Conservation (phyloP, 202 grass and related monocot species). For the Schoenoplectus triqueter region DNA sequence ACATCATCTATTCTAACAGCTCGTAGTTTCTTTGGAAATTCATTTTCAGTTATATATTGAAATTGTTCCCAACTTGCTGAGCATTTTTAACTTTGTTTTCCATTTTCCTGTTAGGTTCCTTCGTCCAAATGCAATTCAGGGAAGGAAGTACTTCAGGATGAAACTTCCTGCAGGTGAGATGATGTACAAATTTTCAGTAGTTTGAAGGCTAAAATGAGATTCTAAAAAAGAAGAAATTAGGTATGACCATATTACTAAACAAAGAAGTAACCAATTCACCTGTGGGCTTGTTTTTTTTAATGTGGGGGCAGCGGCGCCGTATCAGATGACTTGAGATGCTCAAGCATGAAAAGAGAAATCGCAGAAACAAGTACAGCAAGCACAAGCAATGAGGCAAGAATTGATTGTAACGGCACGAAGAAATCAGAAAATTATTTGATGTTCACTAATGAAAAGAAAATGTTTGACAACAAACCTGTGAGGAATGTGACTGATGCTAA, state of each 20-base stretch:
- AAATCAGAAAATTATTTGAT: slow-evolving; percentile 60
- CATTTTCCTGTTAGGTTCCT: slow-evolving; percentile 51
- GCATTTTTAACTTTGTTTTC: neutral
- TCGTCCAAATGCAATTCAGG: slow-evolving; percentile 55
- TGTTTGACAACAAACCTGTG: slow-evolving; percentile 51
- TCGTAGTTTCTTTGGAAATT: slow-evolving; percentile 15
- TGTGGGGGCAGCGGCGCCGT: slow-evolving; percentile 30
- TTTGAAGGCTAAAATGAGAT: slow-evolving; percentile 18
- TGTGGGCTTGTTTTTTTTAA: slow-evolving; percentile 1
- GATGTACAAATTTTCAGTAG: slow-evolving; percentile 11
- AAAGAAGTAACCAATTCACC: neutral
- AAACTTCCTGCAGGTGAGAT: slow-evolving; percentile 58
- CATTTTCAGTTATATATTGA: slow-evolving; percentile 17
- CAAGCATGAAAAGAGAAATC: slow-evolving; percentile 41
- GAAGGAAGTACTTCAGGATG: slow-evolving; percentile 52
- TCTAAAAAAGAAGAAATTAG: slow-evolving; percentile 3
- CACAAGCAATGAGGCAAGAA: slow-evolving; percentile 48
- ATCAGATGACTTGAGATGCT: slow-evolving; percentile 39
- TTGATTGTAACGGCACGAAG: slow-evolving; percentile 46
- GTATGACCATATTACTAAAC: neutral
- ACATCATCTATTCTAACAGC: neutral
- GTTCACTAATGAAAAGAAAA: slow-evolving; percentile 67
- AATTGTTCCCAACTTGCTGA: neutral
- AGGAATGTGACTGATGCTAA: slow-evolving; percentile 60
- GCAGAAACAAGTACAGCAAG: slow-evolving; percentile 51